Base-by-base conservation (phyloP, 2,329 filamentous ascomycete species). In the Incumbomyces delicatus region DNA sequence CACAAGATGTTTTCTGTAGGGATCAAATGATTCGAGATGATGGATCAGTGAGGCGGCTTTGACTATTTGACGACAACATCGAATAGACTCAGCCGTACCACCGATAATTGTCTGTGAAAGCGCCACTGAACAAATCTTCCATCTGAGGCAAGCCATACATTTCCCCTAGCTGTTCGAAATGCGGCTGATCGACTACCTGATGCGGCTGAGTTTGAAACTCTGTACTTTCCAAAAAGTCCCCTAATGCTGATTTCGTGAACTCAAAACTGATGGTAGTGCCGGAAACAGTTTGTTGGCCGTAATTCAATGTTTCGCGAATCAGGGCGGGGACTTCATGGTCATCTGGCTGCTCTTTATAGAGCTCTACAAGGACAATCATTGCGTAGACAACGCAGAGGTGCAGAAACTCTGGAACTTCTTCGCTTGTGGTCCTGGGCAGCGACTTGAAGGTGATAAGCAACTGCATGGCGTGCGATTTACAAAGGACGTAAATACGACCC, bases 221-320 rank as follows among this genome's bases (percentile, higher is more conserved):
- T n/a, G 42, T 45, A 34, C 34, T 45, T 5, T 18, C 42, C 22
- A 45, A 18, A 17, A 45, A 45, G 17, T 45, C 42, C 3, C 42
- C 42, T 16, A 45, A 34, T 8, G 42, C 42, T 3, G 42, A 32
- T 31, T 45, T 45, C 20, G 42, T 45, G 22, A 45, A 37, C 18
- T 45, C 42, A 13, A 45, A 45, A 31, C 42, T 45, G 33, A 45
- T 45, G 11, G 42, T 45, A 3, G 42, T 45, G 42, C 42, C 42
- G 17, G 42, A 45, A 6, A 45, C 42, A 18, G 42, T 33, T 35
- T 45, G 42, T n/a, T 45, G 42, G 8, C 42, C 42, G 14, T 45
- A 45, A 4, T 33, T 33, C 13, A 45, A 17, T 31, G 42, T 45
- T 22, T 45, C 42, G 12, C 42, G 42, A 16, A 45, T 45, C 27